Conservation (phyloP, 805 yeast genomes). For the Kuraishia floccosa region DNA sequence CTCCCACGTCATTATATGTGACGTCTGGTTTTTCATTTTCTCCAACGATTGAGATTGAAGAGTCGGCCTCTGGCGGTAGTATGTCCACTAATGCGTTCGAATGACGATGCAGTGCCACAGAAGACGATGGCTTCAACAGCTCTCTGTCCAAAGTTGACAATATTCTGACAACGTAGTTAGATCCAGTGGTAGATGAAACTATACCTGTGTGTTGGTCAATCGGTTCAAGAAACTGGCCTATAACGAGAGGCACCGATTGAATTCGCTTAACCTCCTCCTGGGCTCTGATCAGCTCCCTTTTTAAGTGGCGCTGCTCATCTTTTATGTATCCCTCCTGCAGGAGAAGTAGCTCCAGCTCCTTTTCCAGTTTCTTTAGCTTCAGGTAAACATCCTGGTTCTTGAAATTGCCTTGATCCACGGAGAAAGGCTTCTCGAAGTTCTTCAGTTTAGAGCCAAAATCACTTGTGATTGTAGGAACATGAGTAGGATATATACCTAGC, state of each 20-base stretch:
- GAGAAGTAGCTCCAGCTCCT: slow-evolving; percentile 72
- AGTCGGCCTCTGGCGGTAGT: slow-evolving; percentile 97
- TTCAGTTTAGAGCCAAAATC: slow-evolving; percentile 6
- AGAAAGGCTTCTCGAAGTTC: background rate
- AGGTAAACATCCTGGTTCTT: slow-evolving; percentile 61
- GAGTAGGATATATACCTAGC: slow-evolving; percentile 35
- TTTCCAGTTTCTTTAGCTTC: slow-evolving; percentile 78
- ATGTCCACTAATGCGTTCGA: slow-evolving; percentile 96
- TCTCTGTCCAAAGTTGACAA: slow-evolving; percentile 92
- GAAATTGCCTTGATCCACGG: no score
- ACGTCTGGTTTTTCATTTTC: slow-evolving; percentile 90
- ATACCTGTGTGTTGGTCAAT: slow-evolving; percentile 95
- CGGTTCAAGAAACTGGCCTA: slow-evolving; percentile 96
- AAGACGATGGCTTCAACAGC: slow-evolving; percentile 84
- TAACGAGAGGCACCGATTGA: slow-evolving; percentile 94
- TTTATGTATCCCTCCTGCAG: slow-evolving; percentile 92
- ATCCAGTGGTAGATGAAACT: slow-evolving; percentile 95
- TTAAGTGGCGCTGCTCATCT: slow-evolving; percentile 95
- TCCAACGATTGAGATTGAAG: slow-evolving; percentile 88
- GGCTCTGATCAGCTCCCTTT: slow-evolving; percentile 88
- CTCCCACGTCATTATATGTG: slow-evolving; percentile 97
- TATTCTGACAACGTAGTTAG: slow-evolving; percentile 92
- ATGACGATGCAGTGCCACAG: slow-evolving; percentile 97
- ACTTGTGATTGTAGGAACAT: slow-evolving; percentile 14
- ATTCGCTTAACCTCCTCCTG: slow-evolving; percentile 98